Base-by-base conservation (phyloP, 257 asterid genomes). In the Pogostemon cablin region DNA sequence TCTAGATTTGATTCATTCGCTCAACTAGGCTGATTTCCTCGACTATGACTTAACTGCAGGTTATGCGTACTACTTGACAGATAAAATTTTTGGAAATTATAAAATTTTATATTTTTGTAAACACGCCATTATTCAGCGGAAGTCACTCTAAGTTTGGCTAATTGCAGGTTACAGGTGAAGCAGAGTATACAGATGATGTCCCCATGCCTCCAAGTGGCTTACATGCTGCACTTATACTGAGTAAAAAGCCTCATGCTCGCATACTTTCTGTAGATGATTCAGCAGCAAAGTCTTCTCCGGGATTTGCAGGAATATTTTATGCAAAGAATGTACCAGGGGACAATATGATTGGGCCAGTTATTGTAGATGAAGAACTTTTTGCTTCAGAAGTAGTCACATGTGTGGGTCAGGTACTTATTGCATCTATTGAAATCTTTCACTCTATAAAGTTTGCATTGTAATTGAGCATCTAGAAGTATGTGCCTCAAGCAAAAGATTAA, bases 201-300 rank as follows among this genome's bases (percentile, higher is more conserved):
- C 93, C 96, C 68, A 84, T 89, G 90, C 99, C 99, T 65, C 95
- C 95, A 10, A 89, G 87, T 44, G 43, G 95, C 59, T 83, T 93
- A 69, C 90, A 87, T 81, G 99, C 97, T 74, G 90, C 96, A 67
- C 72, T 82, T 55, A 64, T 93, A 67, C 75, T 93, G 78, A 93
- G 99, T 75, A 89, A 79, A 79, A 93, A 91, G 79, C 93, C 99
- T 77, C 96, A 91, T 81, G 99, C 98, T 61, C 93, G 95, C 56
- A 78, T 93, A 78, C 80, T 89, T 70, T 76, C 82, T 0, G 83
- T 93, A 62, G 95, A 89, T 17, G 95, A 93, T 76, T 66, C 48
- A 47, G 87, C 79, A 76, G 99, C 99, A 58, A 89, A 83, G 83
- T 77, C 88, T 68, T 83, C 88, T 54, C 87, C 82, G 44, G 99